Evolutionary conservation across 441 rosid species (phyloP).

Genomic region (Populus trichocarpa): DNA sequence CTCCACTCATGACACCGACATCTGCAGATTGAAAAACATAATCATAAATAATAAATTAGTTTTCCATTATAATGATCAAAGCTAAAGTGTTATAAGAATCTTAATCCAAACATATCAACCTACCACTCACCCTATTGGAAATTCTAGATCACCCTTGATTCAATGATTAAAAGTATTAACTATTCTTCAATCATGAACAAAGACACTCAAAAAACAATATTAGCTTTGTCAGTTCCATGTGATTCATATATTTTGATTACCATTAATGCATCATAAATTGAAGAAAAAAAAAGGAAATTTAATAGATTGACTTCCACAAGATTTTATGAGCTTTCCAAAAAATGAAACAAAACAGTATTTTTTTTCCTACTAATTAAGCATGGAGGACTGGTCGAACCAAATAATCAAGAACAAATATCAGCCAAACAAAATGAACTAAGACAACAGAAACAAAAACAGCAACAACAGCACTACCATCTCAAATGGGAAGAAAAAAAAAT

Average conservation of each 20-base stretch:
- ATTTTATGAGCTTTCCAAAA: not conserved
- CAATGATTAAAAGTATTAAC: not conserved
- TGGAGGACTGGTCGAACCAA: not conserved
- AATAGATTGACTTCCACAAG: not conserved
- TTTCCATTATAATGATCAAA: not conserved
- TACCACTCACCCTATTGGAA: not conserved
- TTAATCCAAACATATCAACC: not conserved
- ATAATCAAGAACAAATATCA: not conserved
- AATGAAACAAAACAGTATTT: not conserved
- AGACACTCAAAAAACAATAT: not conserved
- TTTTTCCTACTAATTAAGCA: not conserved
- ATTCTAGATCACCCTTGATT: not conserved
- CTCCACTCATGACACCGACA: slow-evolving; percentile 97
- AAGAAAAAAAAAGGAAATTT: not conserved
- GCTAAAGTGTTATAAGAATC: not conserved
- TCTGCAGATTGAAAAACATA: slow-evolving; percentile 38
- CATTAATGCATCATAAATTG: not conserved
- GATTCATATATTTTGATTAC: not conserved
- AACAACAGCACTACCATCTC: not conserved
- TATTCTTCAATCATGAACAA: not conserved
- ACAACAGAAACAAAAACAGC: not conserved
- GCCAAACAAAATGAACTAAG: not conserved
- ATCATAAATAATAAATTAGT: not conserved
- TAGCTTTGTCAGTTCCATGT: not conserved
- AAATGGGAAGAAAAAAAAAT: not conserved